Percentiles rank a stretch among this genome's conserved stretches.
Conservation (phyloP, 805 yeast genomes). For the Wickerhamomyces subpelliculosus region DNA sequence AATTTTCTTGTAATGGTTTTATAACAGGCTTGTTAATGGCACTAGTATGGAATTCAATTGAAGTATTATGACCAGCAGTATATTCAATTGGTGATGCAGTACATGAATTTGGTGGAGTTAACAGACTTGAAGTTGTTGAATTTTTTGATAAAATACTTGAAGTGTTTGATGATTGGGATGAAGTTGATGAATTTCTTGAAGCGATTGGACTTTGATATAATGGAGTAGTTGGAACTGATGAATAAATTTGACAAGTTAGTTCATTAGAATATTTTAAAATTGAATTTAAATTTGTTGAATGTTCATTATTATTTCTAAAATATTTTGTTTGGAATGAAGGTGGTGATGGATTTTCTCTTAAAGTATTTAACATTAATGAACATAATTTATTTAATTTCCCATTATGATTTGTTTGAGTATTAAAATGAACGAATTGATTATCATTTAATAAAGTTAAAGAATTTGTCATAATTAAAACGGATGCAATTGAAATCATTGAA, state of each 20-base stretch:
- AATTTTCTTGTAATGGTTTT: not conserved
- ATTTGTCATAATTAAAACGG: slow-evolving; percentile 38
- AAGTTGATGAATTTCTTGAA: slow-evolving; percentile 13
- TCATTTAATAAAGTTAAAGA: slow-evolving; percentile 31
- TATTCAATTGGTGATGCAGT: slow-evolving; percentile 5
- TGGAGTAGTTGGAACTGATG: slow-evolving; percentile 20
- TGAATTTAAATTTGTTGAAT: slow-evolving; percentile 6
- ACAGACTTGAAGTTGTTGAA: slow-evolving; percentile 6
- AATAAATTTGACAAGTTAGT: slow-evolving; percentile 3
- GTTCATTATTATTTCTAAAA: slow-evolving; percentile 25
- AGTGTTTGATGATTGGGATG: slow-evolving; percentile 17
- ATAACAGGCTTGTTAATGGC: not conserved
- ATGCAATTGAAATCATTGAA: slow-evolving; percentile 43
- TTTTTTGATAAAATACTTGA: slow-evolving; percentile 7
- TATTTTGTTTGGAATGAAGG: slow-evolving; percentile 39
- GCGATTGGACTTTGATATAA: slow-evolving; percentile 10
- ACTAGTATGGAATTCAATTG: no score
- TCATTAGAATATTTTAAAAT: slow-evolving; percentile 21
- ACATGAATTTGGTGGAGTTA: slow-evolving; percentile 7
- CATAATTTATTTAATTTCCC: slow-evolving; percentile 15
- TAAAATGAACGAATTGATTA: slow-evolving; percentile 10
- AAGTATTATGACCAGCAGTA: not conserved
- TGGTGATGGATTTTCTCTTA: slow-evolving; percentile 24
- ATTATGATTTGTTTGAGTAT: slow-evolving; percentile 21
- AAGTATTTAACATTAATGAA: slow-evolving; percentile 12